Base-by-base conservation (phyloP, 2,329 filamentous ascomycete genomes). In the Xylariaceae sp. region DNA sequence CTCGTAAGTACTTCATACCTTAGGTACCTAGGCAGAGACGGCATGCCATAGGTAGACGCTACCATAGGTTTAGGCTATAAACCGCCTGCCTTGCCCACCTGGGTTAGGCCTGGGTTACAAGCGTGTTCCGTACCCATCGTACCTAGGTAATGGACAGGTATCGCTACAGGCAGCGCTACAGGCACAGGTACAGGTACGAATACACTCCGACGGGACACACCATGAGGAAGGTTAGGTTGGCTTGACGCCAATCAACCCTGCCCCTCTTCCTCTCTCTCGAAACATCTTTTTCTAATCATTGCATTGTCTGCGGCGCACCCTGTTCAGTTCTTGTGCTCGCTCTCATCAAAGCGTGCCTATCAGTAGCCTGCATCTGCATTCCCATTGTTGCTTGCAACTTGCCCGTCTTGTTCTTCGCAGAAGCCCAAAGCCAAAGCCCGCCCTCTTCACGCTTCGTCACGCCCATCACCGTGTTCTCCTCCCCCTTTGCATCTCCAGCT, bases 191-290 rank as follows among this genome's bases (percentile, higher is more conserved):
- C 41, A n/a, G 41, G 41, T n/a, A 45, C 41, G n/a, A 45, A 45
- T 11, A 30, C 23, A 30, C 23, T 30, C 23, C 23, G 23, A 30
- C 23, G 23, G 23, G 41, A 15, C 41, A 45, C 41, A 45, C 49
- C 54, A 59, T 60, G 57, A 60, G 23, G 23, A 30, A 30, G 23
- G 23, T 30, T 30, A 30, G 60, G 61, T 57, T 51, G 48, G 35
- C 53, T 57, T 54, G 49, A 55, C 56, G 51, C 60, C 60, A 63
- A 63, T 61, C 61, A 63, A 63, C 58, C 61, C 58, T 63, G 62
- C 61, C 62, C 62, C 58, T 63, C 62, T 51, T 52, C 61, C 57
- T 49, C 60, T 64, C 60, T 64, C 62, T 61, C 62, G 58, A 64
- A 63, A 64, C 62, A 52, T 53, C 57, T 60, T 56, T 56, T 47